Base-by-base conservation (phyloP, 2,329 filamentous ascomycete genomes). In the Truncatella angustata region DNA sequence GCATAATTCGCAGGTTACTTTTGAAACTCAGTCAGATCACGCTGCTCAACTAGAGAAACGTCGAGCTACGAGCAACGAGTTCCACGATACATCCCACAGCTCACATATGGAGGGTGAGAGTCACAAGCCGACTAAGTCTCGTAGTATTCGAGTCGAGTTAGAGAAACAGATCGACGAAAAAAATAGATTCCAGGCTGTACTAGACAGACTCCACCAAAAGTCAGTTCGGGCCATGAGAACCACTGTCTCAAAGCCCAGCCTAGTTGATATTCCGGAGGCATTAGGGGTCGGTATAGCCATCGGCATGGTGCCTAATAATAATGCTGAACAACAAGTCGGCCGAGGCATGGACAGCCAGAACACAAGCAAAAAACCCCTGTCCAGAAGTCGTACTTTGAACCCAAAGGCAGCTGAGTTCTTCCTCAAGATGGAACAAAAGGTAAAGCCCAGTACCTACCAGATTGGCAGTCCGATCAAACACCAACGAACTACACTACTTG, bases 351-450 rank as follows among this genome's bases (percentile, higher is more conserved):
- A n/a, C n/a, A n/a, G n/a, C n/a, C n/a, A n/a, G n/a, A n/a, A n/a
- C n/a, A n/a, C n/a, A n/a, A n/a, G n/a, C n/a, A n/a, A n/a, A n/a
- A n/a, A n/a, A n/a, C n/a, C n/a, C n/a, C n/a, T n/a, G n/a, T n/a
- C 20, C 57, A 59, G 16, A 55, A 53, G 50, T 40, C 57, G 47
- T 14, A 53, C 39, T 1, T 34, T 66, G 52, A 66, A 66, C 50
- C 64, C 64, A 1, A 34, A 55, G 37, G 64, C 64, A 10, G 21
- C 53, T 5, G 63, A 66, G 34, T 66, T 66, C 45, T 51, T 35
- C 20, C 52, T 26, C 39, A 10, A 48, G n/a, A 16, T 24, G 5
- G 12, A 45, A 16, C 16, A 24, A 2, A 42, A 30, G n/a, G 34
- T 53, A 24, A 36, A 47, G 32, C 30, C 39, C 7, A 45, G 28